A percentile compares a stretch with the other conserved stretches of the same genome.
These are phyloP conservation scores for Pulicaria dysenterica DNA, from an alignment of 129 eudicot species.

Conservation along the genomic window DNA sequence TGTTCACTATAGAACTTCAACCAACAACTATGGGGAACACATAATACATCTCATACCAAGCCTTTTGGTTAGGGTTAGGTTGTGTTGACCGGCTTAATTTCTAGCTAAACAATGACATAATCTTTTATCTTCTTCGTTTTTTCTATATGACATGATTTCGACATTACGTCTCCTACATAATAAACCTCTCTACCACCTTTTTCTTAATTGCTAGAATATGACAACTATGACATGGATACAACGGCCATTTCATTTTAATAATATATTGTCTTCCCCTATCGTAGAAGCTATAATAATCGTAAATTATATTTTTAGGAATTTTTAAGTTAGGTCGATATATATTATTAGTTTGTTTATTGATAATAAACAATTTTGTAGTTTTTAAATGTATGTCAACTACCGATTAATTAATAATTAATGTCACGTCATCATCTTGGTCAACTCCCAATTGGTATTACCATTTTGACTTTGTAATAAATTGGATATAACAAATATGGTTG, in stretches of 20 bases:
- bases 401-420: constrained; percentile 6
- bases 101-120: too few relatives aligned
- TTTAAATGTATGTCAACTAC: constrained; percentile 26
- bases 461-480: constrained; percentile 33
- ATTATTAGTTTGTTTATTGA: neutral
- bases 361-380: constrained; percentile 10
- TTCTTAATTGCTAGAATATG: constrained; percentile 22
- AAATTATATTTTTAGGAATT: neutral
- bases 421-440: constrained; percentile 30
- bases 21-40: too few relatives aligned
- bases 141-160: constrained; percentile 18
- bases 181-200: constrained; percentile 9
- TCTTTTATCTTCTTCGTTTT: neutral
- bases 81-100: too few relatives aligned
- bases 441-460: constrained; percentile 17
- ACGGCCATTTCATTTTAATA: neutral
- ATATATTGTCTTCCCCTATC: neutral
- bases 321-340: neutral
- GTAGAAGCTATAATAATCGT: neutral
- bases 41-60: too few relatives aligned
- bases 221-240: constrained; percentile 17
- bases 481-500: constrained; percentile 35
- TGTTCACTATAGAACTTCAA: too few relatives aligned
- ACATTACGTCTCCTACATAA: neutral
- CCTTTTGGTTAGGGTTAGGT: too few relatives aligned